Evolutionary conservation across 306 rosid genomes (phyloP).

Genomic region (Malus sieversii): DNA sequence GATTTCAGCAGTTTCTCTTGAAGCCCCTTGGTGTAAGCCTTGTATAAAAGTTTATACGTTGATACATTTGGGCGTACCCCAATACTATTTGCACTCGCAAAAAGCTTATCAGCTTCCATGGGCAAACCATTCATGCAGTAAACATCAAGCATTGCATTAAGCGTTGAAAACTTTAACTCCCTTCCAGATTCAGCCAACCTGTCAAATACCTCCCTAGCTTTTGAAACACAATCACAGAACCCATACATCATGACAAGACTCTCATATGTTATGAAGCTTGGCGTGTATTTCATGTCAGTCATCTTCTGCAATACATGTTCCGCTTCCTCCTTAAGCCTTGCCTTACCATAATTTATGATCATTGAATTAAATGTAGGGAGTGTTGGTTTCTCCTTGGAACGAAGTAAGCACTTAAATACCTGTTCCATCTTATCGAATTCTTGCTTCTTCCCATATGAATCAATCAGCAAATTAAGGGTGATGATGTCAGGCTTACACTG

Average conservation of each 20-base stretch:
- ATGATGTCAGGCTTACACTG: conserved; percentile 72
- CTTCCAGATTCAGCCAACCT: conserved; percentile 45
- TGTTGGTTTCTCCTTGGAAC: conserved; percentile 71
- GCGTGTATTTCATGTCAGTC: conserved; percentile 63
- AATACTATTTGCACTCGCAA: conserved; percentile 39
- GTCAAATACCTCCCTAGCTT: conserved; percentile 68
- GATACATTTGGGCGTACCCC: conserved; percentile 47
- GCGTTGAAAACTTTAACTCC: conserved; percentile 61
- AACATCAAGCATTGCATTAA: conserved; percentile 86
- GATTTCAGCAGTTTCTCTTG: conserved; percentile 53
- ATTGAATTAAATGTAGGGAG: conserved; percentile 87
- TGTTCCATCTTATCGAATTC: conserved; percentile 91
- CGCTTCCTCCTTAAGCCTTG: conserved; percentile 65
- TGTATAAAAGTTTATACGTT: conserved; percentile 86
- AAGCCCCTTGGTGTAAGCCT: conserved; percentile 82
- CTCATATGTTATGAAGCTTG: conserved; percentile 75
- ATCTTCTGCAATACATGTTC: conserved; percentile 48
- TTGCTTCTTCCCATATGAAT: conserved; percentile 90
- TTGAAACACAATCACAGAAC: conserved; percentile 62
- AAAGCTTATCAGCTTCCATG: conserved; percentile 66
- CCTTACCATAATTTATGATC: conserved; percentile 91
- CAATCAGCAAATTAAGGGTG: conserved; percentile 74
- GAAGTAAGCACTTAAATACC: conserved; percentile 74
- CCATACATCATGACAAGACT: conserved; percentile 80
- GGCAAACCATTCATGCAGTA: conserved; percentile 86